These are phyloP conservation scores for Malus sieversii DNA, from an alignment of 306 rosid genomes.

Conservation along the genomic window DNA sequence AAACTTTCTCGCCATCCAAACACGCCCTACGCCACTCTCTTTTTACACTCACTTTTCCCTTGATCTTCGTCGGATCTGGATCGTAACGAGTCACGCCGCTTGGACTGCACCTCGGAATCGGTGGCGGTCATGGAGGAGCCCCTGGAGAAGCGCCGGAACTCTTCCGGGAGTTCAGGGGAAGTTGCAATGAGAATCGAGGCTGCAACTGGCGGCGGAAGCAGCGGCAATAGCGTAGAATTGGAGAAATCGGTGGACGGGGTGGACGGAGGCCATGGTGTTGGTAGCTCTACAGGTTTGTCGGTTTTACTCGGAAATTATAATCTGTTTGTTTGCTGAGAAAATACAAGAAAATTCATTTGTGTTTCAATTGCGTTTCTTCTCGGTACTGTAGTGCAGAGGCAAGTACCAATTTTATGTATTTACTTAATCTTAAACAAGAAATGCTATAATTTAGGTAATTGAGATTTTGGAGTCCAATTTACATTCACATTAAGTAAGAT, in stretches of 20 bases:
- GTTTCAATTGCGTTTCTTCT: background rate
- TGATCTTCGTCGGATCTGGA: conserved; percentile 32
- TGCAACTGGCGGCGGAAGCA: conserved; percentile 19
- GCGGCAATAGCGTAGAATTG: conserved; percentile 24
- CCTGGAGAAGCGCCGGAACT: conserved; percentile 32
- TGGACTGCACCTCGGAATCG: conserved; percentile 7
- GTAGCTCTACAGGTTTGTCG: conserved; percentile 41
- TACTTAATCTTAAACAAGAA: background rate
- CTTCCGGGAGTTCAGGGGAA: conserved; percentile 27
- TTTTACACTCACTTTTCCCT: background rate
- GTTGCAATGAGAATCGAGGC: conserved; percentile 21
- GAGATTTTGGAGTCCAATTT: background rate
- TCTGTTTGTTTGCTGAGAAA: conserved; percentile 7
- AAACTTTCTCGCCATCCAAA: background rate
- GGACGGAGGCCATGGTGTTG: conserved; percentile 19
- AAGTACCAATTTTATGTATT: background rate
- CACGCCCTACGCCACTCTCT: background rate
- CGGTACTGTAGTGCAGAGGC: background rate
- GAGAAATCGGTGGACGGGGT: conserved; percentile 9
- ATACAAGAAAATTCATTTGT: background rate
- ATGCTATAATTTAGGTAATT: background rate
- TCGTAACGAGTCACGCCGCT: conserved; percentile 16
- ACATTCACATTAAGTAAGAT: background rate
- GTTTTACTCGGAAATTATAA: background rate
- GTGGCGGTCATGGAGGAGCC: conserved; percentile 47